These are phyloP conservation scores for Mycena epipterygia DNA, from an alignment of 768 basidiomycete genomes.

Conservation along the genomic window DNA sequence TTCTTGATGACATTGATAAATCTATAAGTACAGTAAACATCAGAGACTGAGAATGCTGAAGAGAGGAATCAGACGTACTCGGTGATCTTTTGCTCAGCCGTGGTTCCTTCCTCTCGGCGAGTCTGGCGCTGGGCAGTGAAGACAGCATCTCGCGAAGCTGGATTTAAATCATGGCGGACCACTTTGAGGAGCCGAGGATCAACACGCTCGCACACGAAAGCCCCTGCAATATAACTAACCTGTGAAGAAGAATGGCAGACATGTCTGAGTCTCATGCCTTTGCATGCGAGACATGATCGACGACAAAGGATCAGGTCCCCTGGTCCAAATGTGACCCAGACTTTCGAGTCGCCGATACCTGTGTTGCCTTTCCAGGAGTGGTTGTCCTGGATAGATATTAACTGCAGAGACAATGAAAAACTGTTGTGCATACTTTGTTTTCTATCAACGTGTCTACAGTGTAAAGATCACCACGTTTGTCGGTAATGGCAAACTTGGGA, in stretches of 20 bases:
- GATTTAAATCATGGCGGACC: background rate
- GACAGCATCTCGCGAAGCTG: slow-evolving; percentile 13
- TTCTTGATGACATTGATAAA: background rate
- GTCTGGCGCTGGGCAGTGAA: slow-evolving; percentile 24
- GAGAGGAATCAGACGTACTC: background rate
- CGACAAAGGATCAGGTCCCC: slow-evolving; percentile 11
- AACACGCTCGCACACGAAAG: background rate
- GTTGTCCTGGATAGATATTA: slow-evolving; percentile 4
- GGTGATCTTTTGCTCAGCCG: background rate
- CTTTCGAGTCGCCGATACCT: slow-evolving; percentile 4
- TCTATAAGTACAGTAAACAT: too few species aligned
- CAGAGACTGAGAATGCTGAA: background rate
- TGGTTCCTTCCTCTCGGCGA: slow-evolving; percentile 4
- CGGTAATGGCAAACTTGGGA: too few species aligned
- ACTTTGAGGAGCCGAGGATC: slow-evolving; percentile 2
- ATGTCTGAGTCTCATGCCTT: background rate
- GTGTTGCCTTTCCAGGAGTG: slow-evolving; percentile 15
- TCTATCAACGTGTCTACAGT: slow-evolving; percentile 38
- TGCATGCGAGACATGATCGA: slow-evolving; percentile 6
- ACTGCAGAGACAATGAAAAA: background rate
- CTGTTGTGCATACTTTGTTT: slow-evolving; percentile 27
- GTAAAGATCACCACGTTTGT: too few species aligned
- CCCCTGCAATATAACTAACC: background rate
- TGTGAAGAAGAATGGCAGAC: background rate
- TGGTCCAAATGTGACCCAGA: slow-evolving; percentile 13